phyloP scores from a whole-genome alignment of 495 filamentous ascomycete species.

The Pseudoneurospora amorphoporcata region DNA sequence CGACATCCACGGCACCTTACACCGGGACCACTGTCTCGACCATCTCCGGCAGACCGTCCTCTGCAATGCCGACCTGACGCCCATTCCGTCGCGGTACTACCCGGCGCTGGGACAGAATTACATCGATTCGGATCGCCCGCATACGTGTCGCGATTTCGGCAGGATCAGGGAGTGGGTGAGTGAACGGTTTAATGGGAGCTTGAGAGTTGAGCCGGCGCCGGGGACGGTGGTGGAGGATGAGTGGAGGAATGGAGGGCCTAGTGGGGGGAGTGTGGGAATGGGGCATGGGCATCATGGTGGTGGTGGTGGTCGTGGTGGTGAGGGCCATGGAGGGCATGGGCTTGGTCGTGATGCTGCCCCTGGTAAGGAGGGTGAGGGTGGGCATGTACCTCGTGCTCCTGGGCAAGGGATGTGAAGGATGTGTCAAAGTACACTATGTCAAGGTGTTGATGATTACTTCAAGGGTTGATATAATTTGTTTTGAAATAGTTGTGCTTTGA shows the following conservation, averaged over 20 bases:
- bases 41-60: not conserved
- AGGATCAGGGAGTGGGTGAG: not conserved
- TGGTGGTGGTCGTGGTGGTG: too few species aligned
- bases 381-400: not conserved
- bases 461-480: too few species aligned
- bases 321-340: not conserved
- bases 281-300: not conserved
- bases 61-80: constrained; percentile 2
- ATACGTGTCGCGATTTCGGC: not conserved
- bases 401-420: not conserved
- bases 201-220: not conserved
- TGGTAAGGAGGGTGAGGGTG: not conserved
- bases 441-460: not conserved
- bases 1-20: not conserved
- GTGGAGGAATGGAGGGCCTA: not conserved
- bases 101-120: not conserved
- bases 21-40: constrained; percentile 3
- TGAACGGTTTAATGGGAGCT: not conserved
- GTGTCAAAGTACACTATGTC: not conserved
- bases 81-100: constrained; percentile 2
- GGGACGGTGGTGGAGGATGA: not conserved
- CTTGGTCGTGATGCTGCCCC: not conserved
- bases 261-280: not conserved
- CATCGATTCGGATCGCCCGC: not conserved
- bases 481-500: not conserved